Base-by-base conservation (phyloP, 306 rosid genomes). In the Cicer yamashitae region DNA sequence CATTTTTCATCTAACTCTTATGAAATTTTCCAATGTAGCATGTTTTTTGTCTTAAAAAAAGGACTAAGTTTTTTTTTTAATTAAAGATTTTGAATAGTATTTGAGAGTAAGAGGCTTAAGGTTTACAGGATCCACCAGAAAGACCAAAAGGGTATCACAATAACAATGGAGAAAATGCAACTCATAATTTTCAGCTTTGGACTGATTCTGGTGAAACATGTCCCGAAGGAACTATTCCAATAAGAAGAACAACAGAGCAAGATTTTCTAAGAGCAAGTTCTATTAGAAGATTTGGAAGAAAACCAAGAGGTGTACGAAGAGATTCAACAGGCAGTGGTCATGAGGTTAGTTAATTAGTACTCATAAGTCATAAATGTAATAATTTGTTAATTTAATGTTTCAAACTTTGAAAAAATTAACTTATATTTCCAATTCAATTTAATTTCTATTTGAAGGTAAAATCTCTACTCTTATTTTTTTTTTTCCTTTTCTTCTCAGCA, bases 161-260 rank as follows among this genome's bases (percentile, higher is more conserved):
- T 63, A 52, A 75, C 73, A 78, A 81, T 47, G 83, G 61, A 57
- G 87, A 87, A 20, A 69, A 62, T 43, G 78, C 46, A 8, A 76
- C 51, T 25, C 78, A 86, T 70, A 87, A 88, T 80, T 83, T 75
- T 75, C 99, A 96, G 82, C 84, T 85, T 38, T 96, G 99, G 99
- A 14, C 77, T 65, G 83, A 90, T 64, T 86, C 89, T 6, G 99
- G 98, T 17, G 92, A 90, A 80, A 63, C 82, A 59, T 96, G 99
- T 62, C 99, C 99, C 7, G 82, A 90, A 82, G 96, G 96, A 66
- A 94, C 93, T 14, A 79, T 96, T 85, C 98, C 99, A 3, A 90
- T 94, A 37, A 83, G 98, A 85, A 84, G 99, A 84, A 88, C 90
- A 10, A 83, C 86, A 30, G 91, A 96, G 15, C 45, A 84, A 67